These are phyloP conservation scores for Solanum sparsipilum DNA, from an alignment of 257 asterid genomes.

Conservation along the genomic window DNA sequence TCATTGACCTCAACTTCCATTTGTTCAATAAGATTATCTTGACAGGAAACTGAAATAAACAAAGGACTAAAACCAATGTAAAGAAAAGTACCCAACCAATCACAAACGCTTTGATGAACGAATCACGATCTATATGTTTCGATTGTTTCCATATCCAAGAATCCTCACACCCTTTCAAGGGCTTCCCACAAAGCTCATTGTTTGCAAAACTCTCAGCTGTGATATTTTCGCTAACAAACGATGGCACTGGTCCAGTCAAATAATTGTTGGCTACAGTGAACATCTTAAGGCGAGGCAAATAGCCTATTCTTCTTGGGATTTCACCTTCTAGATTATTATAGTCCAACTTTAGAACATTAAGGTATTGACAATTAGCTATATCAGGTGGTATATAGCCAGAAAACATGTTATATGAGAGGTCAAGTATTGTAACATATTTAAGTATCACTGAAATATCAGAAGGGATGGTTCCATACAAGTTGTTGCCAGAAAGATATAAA, in stretches of 20 bases:
- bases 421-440: neutral
- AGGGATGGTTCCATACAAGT: conserved; percentile 13
- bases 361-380: neutral
- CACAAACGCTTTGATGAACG: neutral
- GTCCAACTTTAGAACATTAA: neutral
- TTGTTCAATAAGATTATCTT: neutral
- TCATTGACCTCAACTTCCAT: neutral
- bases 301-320: neutral
- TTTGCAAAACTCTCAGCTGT: neutral
- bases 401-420: conserved; percentile 6
- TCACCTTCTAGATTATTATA: conserved; percentile 1
- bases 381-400: conserved; percentile 10
- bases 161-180: neutral
- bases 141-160: neutral
- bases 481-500: conserved; percentile 12
- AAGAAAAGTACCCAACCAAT: neutral
- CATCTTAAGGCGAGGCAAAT: neutral
- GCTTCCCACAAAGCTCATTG: conserved; percentile 12
- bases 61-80: neutral
- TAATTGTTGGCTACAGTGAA: neutral
- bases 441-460: neutral
- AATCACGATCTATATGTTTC: neutral
- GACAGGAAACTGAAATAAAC: neutral
- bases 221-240: fast-evolving
- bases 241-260: neutral